Evolutionary conservation across 768 basidiomycete species (phyloP).

Genomic region (Mycena rosella): DNA sequence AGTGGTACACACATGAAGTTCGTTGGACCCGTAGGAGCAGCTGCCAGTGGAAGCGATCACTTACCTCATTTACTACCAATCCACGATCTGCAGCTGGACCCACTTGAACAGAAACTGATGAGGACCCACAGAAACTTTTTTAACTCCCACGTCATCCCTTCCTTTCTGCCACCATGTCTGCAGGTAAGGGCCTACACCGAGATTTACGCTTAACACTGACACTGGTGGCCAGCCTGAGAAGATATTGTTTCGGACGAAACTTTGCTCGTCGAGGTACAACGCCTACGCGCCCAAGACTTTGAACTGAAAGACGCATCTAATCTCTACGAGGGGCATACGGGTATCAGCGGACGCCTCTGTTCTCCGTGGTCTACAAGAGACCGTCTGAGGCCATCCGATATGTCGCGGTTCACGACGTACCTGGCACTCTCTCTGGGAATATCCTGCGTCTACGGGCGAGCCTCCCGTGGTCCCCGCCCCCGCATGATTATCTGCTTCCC

Average conservation of each 20-base stretch:
- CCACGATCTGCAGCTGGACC: too few species aligned
- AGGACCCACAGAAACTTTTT: too few species aligned
- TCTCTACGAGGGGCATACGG: background rate
- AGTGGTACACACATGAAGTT: too few species aligned
- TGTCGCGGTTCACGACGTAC: conserved; percentile 23
- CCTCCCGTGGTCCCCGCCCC: conserved; percentile 7
- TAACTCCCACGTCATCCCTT: too few species aligned
- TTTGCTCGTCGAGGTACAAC: conserved; percentile 8
- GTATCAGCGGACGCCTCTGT: background rate
- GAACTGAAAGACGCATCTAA: conserved; percentile 8
- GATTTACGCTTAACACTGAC: background rate
- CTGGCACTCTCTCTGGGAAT: conserved; percentile 26
- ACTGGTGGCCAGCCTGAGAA: background rate
- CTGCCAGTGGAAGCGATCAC: too few species aligned
- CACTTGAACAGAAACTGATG: too few species aligned
- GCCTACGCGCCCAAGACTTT: conserved; percentile 1
- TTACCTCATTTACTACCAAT: too few species aligned
- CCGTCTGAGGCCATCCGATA: conserved; percentile 8
- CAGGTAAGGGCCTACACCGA: background rate
- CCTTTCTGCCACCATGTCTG: background rate
- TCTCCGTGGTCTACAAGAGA: background rate
- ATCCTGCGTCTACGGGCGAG: conserved; percentile 28
- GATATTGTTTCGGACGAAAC: background rate
- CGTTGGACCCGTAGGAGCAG: too few species aligned
- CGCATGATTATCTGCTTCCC: too few species aligned